Evolutionary conservation across 495 filamentous ascomycete species (phyloP).

Genomic region (Massariosphaeria phaeospora): DNA sequence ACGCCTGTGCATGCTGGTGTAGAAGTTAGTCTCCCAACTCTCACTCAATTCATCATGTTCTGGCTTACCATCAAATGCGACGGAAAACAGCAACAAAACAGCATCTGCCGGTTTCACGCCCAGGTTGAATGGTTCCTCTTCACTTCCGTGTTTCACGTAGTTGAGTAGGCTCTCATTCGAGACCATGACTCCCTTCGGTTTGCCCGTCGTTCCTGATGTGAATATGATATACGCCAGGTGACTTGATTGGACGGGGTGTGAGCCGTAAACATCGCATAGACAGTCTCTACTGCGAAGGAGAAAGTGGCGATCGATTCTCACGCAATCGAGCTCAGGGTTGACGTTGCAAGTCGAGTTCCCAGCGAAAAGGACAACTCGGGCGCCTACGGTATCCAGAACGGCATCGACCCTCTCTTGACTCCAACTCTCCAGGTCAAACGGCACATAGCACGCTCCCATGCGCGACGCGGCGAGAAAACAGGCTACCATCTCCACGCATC

Average conservation of each 20-base stretch:
- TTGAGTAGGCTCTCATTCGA: conserved; percentile 45
- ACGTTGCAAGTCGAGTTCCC: not conserved
- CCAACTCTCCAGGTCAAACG: conserved; percentile 35
- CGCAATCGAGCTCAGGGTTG: not conserved
- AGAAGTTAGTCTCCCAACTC: too few species aligned
- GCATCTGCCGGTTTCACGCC: not conserved
- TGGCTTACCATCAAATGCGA: conserved; percentile 25
- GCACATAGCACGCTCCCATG: conserved; percentile 34
- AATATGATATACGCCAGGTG: conserved; percentile 20
- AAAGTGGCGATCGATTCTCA: not conserved
- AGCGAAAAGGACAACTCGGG: not conserved
- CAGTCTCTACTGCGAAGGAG: not conserved
- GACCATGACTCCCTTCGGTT: conserved; percentile 24
- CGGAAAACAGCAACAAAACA: conserved; percentile 15
- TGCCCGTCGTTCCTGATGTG: conserved; percentile 27
- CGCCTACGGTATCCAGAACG: conserved; percentile 3
- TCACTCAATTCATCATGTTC: not conserved
- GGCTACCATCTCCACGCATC: conserved; percentile 23
- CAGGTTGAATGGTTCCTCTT: conserved; percentile 10
- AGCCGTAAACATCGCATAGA: not conserved
- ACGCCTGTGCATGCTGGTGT: conserved; percentile 9
- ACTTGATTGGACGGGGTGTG: not conserved
- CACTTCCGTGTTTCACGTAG: conserved; percentile 16
- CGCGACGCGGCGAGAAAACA: conserved; percentile 26
- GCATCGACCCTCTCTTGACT: conserved; percentile 22